Percentiles rank a stretch among this genome's conserved stretches.
phyloP scores from a whole-genome alignment of 352 stramenopile species.

The Pythium chondricola region DNA sequence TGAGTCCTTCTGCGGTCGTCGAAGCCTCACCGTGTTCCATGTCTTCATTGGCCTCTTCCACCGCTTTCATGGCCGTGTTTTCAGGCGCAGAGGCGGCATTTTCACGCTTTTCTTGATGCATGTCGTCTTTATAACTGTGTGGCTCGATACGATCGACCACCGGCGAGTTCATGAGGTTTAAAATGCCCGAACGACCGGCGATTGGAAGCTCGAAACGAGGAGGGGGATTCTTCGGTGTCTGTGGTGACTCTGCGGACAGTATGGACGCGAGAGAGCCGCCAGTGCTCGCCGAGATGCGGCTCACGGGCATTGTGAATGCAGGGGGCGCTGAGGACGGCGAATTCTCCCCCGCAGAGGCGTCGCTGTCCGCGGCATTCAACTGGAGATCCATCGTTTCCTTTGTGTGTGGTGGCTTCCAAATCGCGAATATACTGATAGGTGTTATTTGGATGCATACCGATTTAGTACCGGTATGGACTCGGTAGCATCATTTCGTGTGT shows the following conservation, averaged over 20 bases:
- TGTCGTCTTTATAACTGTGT: background rate
- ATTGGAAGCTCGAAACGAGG: constrained; percentile 4
- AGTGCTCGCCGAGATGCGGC: constrained; percentile 12
- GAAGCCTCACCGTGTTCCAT: no score
- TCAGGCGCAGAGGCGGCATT: no score
- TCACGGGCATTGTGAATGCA: constrained; percentile 25
- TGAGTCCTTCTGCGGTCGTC: no score
- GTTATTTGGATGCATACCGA: background rate
- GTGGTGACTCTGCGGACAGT: constrained; percentile 29
- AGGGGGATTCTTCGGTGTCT: constrained; percentile 4
- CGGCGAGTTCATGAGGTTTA: constrained; percentile 63
- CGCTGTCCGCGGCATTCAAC: constrained; percentile 36
- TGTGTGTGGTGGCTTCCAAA: background rate
- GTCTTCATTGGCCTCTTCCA: background rate
- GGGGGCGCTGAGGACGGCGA: constrained; percentile 11
- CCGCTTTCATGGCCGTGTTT: background rate
- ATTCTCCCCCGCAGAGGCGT: constrained; percentile 12
- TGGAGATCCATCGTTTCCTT: constrained; percentile 36
- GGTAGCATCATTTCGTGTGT: constrained; percentile 8
- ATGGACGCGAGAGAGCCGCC: constrained; percentile 37
- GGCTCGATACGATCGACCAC: constrained; percentile 19
- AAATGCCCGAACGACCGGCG: constrained; percentile 30
- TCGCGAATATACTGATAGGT: background rate
- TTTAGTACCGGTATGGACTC: constrained; percentile 1
- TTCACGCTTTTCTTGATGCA: constrained; percentile 1